phyloP scores from a whole-genome alignment of 495 filamentous ascomycete genomes.

The Xylaria flabelliformis region DNA sequence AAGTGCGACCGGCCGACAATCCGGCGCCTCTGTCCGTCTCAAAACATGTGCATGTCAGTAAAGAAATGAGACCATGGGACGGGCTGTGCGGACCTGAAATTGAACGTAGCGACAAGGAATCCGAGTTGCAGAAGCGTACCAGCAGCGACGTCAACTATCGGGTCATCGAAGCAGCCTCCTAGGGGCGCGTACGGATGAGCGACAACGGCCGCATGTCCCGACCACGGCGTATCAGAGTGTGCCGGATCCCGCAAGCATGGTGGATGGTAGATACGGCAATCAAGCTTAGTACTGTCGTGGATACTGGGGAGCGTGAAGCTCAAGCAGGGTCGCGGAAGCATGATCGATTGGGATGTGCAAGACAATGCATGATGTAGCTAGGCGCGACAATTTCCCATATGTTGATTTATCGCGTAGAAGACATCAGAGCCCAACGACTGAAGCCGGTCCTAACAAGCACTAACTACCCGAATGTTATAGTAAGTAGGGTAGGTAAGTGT shows the following conservation, averaged over 20 bases:
- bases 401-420: not conserved
- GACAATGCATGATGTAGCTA: constrained; percentile 11
- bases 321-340: constrained; percentile 64
- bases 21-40: constrained; percentile 72
- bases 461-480: not conserved
- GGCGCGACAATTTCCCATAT: not conserved
- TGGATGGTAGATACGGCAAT: constrained; percentile 84
- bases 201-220: constrained; percentile 71
- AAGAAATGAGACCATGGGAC: not conserved
- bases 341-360: constrained; percentile 6
- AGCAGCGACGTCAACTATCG: constrained; percentile 69
- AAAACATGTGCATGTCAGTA: not conserved
- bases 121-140: constrained; percentile 68
- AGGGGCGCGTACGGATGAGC: constrained; percentile 92
- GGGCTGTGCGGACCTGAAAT: constrained; percentile 72
- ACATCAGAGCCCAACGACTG: not conserved
- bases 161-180: constrained; percentile 86
- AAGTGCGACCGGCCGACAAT: constrained; percentile 75
- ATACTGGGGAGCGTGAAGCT: constrained; percentile 84
- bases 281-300: constrained; percentile 73
- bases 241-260: constrained; percentile 40
- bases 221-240: constrained; percentile 41
- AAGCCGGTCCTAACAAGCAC: not conserved
- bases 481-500: not conserved
- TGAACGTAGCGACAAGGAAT: constrained; percentile 86